Evolutionary conservation across 106 monocot species (phyloP).

Genomic region (Chionographis japonica): DNA sequence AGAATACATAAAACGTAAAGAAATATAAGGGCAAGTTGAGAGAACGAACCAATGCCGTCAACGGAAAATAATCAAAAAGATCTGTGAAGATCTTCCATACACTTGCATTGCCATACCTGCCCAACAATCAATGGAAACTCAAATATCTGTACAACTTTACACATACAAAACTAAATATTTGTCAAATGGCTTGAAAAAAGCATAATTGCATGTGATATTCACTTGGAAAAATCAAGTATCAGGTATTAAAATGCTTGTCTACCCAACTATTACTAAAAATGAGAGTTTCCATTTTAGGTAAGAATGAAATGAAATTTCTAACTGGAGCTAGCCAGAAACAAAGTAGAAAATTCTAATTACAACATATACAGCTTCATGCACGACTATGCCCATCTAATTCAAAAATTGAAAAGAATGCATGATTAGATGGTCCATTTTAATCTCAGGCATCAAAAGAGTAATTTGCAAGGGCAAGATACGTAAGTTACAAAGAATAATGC

Average conservation of each 20-base stretch:
- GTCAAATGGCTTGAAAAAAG: slow-evolving; percentile 1
- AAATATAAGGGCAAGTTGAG: neutral
- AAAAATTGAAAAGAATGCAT: too few species aligned
- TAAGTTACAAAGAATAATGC: too few species aligned
- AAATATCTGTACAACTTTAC: neutral
- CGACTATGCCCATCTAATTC: too few species aligned
- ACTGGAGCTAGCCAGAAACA: too few species aligned
- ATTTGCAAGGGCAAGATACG: too few species aligned
- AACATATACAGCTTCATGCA: too few species aligned
- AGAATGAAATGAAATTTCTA: too few species aligned
- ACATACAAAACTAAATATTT: neutral
- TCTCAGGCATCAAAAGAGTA: too few species aligned
- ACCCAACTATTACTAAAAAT: slow-evolving; percentile 1
- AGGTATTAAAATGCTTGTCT: slow-evolving; percentile 2
- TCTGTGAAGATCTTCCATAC: slow-evolving; percentile 99
- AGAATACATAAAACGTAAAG: neutral
- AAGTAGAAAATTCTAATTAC: too few species aligned
- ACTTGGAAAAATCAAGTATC: slow-evolving; percentile 9
- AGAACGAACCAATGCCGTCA: slow-evolving; percentile 91
- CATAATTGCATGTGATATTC: neutral
- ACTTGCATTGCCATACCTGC: slow-evolving; percentile 95
- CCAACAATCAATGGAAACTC: neutral
- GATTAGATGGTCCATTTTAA: too few species aligned
- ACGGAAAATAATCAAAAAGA: slow-evolving; percentile 98
- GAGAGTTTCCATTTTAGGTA: neutral